These are phyloP conservation scores for Chamaenerion angustifolium DNA, from an alignment of 345 rosid genomes.

Conservation along the genomic window DNA sequence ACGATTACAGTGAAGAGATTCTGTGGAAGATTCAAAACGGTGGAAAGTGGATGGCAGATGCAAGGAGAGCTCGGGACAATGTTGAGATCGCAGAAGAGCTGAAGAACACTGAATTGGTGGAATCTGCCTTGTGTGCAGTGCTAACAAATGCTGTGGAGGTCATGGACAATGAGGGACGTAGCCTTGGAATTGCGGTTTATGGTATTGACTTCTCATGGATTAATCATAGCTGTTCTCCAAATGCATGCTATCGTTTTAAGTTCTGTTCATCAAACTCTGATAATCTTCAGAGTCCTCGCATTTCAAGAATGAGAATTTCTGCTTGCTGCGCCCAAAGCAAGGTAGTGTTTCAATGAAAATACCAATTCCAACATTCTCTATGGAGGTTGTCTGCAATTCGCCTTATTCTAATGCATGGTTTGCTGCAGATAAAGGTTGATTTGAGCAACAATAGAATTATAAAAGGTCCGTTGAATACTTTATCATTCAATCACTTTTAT, in stretches of 20 bases:
- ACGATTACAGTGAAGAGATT: slow-evolving; percentile 4
- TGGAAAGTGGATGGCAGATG: slow-evolving; percentile 23
- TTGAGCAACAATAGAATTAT: slow-evolving; percentile 5
- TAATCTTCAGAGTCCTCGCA: slow-evolving; percentile 2
- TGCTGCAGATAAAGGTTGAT: slow-evolving; percentile 23
- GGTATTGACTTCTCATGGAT: slow-evolving; percentile 62
- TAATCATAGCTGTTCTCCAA: slow-evolving; percentile 83
- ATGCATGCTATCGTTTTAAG: slow-evolving; percentile 55
- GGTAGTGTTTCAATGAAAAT: not conserved
- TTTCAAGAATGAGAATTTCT: slow-evolving; percentile 11
- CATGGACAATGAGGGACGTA: slow-evolving; percentile 35
- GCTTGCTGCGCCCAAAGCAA: slow-evolving; percentile 9
- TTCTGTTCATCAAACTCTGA: slow-evolving; percentile 17
- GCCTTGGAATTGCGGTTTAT: slow-evolving; percentile 53
- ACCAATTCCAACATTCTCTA: not conserved
- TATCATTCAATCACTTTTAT: not conserved
- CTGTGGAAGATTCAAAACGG: slow-evolving; percentile 24
- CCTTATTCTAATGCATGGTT: not conserved
- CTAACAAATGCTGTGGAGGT: slow-evolving; percentile 82
- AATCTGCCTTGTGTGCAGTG: slow-evolving; percentile 43
- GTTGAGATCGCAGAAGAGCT: not conserved
- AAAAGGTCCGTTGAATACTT: slow-evolving; percentile 18
- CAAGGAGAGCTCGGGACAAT: slow-evolving; percentile 6
- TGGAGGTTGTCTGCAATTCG: too few relatives aligned
- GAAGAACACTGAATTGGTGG: slow-evolving; percentile 20